phyloP scores from a whole-genome alignment of 352 stramenopile species.

The Achlya hypogyna region DNA sequence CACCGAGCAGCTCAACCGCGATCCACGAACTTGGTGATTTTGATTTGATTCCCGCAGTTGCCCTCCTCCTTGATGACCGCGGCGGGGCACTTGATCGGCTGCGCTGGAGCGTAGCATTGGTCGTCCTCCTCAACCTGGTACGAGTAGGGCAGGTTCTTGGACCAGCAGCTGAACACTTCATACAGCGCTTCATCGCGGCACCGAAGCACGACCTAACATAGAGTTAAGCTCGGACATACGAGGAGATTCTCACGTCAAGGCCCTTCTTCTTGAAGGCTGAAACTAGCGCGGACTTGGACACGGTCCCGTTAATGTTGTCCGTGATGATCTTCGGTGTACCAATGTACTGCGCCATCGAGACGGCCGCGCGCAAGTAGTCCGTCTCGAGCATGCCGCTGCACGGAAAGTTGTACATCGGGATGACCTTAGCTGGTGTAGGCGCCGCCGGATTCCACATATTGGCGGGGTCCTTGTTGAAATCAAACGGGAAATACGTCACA shows the following conservation, averaged over 20 bases:
- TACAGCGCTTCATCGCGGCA: constrained; percentile 5
- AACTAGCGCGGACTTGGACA: constrained; percentile 2
- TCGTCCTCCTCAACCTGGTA: constrained; percentile 1
- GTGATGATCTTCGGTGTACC: not conserved
- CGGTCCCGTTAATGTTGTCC: constrained; percentile 9
- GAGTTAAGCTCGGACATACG: too few species aligned
- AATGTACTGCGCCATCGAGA: constrained; percentile 15
- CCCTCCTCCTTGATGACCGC: not conserved
- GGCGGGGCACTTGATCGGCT: not conserved
- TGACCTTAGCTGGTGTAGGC: not conserved
- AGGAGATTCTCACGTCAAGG: not conserved
- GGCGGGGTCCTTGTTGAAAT: constrained; percentile 7
- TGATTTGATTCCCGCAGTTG: not conserved
- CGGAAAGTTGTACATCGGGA: constrained; percentile 6
- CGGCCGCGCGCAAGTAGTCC: not conserved
- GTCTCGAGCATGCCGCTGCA: not conserved
- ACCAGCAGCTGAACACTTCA: constrained; percentile 17
- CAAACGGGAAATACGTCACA: constrained; percentile 11
- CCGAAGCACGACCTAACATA: not conserved
- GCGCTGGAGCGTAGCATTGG: not conserved
- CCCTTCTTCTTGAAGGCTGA: not conserved
- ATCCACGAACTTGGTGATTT: constrained; percentile 9
- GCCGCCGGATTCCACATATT: constrained; percentile 4
- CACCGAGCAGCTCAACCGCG: not conserved
- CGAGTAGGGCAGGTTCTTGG: not conserved